Evolutionary conservation across 2,329 filamentous ascomycete genomes (phyloP), one percentile per base, ranked within the genome.

Genomic region (Ophiostoma perfectum): DNA sequence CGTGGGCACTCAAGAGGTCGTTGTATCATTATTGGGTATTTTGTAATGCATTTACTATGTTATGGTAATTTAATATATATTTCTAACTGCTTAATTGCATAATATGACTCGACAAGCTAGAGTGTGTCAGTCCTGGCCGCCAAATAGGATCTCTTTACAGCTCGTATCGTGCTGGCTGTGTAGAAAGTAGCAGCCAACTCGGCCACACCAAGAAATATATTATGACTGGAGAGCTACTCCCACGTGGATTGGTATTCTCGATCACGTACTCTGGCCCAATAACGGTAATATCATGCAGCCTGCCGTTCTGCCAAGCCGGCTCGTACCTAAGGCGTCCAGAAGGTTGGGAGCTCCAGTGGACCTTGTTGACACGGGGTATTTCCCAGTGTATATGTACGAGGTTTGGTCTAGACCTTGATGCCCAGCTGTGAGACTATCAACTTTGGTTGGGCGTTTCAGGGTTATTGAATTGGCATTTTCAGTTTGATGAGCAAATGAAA

Each of bases 301-400:
- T 60, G n/a, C 55, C 55, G n/a, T 52, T 12, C 52, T 36, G 52
- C 52, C 52, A 58, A 58, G 52, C 52, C 52, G 52, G 52, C 16
- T 27, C 18, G 52, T 58, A 18, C n/a, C 27, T 36, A 44, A 44
- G 18, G 5, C 2, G 12, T 38, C n/a, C 55, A 38, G 55, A 9
- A 38, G 11, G 27, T 36, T 39, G 49, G 49, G 42, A 45, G 42
- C 42, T 45, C 14, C 14, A 12, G 8, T 55, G 49, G 45, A 42
- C 7, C 38, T 12, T 27, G 14, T 16, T 47, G 47, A 27, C 49
- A 55, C 18, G 49, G 49, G 27, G 49, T 27, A 55, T 55, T 18
- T 60, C 55, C n/a, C 27, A 36, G 55, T 38, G 4, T 36, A 4
- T 4, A 58, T 58, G 18, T 39, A 38, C 27, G 27, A 27, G 27